Conservation (phyloP, 2,329 filamentous ascomycete genomes). For the Penicillium janthinellum region DNA sequence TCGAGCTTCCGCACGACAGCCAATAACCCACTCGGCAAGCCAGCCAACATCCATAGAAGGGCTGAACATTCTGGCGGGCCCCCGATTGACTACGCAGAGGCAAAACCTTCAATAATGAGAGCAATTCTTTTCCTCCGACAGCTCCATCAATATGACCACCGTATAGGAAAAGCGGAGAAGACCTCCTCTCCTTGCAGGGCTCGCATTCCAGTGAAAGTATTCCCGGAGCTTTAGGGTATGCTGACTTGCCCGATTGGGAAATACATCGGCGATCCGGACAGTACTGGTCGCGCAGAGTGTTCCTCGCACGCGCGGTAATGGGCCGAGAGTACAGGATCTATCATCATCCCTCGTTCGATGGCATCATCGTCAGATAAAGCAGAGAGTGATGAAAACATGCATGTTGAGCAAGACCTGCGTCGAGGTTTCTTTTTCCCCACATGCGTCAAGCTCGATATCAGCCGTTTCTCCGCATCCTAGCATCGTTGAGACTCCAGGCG, state of each 20-base stretch:
- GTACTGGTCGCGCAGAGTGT: neutral
- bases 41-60: neutral
- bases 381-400: neutral
- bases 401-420: neutral
- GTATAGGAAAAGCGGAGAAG: slow-evolving; percentile 2
- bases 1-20: neutral
- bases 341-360: slow-evolving; percentile 9
- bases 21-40: neutral
- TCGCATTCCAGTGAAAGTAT: slow-evolving; percentile 19
- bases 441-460: neutral
- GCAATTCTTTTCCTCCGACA: neutral
- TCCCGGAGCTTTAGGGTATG: slow-evolving; percentile 26
- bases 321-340: neutral
- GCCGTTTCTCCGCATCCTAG: slow-evolving; percentile 1
- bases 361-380: slow-evolving; percentile 8
- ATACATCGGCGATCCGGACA: slow-evolving; percentile 13
- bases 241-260: slow-evolving; percentile 14
- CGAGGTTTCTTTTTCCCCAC: neutral
- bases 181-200: slow-evolving; percentile 18
- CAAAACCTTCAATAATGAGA: slow-evolving; percentile 3
- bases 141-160: neutral
- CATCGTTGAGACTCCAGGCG: neutral
- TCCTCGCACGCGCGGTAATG: neutral
- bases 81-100: neutral
- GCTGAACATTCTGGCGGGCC: neutral